Evolutionary conservation across 257 asterid species (phyloP), one percentile per base, ranked within the genome.

Genomic region (Capsicum pubescens): DNA sequence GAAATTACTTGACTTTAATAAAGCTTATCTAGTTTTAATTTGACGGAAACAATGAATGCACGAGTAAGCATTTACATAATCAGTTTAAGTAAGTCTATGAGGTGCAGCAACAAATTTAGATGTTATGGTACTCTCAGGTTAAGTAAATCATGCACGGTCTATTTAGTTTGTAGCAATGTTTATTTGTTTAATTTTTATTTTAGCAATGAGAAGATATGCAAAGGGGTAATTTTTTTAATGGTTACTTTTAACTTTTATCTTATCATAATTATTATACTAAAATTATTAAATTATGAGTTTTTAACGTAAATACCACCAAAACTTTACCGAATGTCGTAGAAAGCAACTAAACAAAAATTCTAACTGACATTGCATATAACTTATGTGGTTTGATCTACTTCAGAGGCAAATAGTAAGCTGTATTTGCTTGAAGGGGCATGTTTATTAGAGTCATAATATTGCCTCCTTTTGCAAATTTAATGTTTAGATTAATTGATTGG

Each of bases 371-470:
- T 64, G 44, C 8, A 11, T 59, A 9, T n/a, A 61, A 36, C 21
- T 35, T 6, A 35, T 48, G 39, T 48, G 80, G 80, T 26, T 19
- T 61, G 35, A 7, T 72, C 12, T 72, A 8, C 80, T 12, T 46
- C 59, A 3, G 8, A 2, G 58, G 56, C 39, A 71, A 39, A 69
- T 39, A 39, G 32, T 15, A 39, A 70, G 36, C 0, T 44, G 9
- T 70, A 70, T 9, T 44, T 63, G 79, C 12, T 17, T 70, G 79
- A 17, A 44, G 58, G 58, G 79, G 10, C 79, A 71, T n/a, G 9
- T 46, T 46, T 71, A 71, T 71, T 71, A 17, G 17, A 35, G 50
- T 35, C 59, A 19, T 72, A 72, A 48, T 72, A 48, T 3, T 19
- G 80, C 42, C 10, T 6, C 19, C 7, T 72, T 11, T 39, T 19